phyloP scores from a whole-genome alignment of 495 filamentous ascomycete species.

The Neurospora sp. region DNA sequence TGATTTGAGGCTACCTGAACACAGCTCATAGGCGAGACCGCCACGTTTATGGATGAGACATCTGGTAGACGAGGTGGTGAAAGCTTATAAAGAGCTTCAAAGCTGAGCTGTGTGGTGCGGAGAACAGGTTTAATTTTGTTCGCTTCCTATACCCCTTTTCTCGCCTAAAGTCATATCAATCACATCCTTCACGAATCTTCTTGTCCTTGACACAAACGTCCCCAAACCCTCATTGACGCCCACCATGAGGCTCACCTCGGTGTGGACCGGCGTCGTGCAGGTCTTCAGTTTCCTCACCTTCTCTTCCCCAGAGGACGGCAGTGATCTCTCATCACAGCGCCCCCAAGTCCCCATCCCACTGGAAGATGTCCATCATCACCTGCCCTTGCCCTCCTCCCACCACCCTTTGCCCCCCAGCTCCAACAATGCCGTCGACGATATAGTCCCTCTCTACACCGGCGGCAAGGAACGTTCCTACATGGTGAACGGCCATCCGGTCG shows the following conservation, averaged over 20 bases:
- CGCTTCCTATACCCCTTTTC: neutral
- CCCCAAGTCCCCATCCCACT: neutral
- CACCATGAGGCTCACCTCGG: conserved; percentile 7
- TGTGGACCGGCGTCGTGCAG: conserved; percentile 8
- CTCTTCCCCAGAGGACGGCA: neutral
- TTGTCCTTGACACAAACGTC: neutral
- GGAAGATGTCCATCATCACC: neutral
- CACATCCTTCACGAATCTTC: neutral
- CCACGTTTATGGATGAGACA: neutral
- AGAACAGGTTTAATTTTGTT: neutral
- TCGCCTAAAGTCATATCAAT: neutral
- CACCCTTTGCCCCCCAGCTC: neutral
- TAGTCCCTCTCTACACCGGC: neutral
- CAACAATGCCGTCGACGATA: neutral
- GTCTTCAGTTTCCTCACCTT: conserved; percentile 8
- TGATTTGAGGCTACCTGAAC: neutral
- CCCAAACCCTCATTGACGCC: neutral
- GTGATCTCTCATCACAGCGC: neutral
- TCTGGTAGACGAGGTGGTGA: neutral
- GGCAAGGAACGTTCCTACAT: conserved; percentile 1
- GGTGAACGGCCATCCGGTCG: neutral
- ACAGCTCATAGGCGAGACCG: neutral
- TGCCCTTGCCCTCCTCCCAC: neutral
- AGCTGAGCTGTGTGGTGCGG: neutral
- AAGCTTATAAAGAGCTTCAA: neutral